Base-by-base conservation (phyloP, 2,329 filamentous ascomycete genomes). In the Pseudovirgaria hyperparasitica region DNA sequence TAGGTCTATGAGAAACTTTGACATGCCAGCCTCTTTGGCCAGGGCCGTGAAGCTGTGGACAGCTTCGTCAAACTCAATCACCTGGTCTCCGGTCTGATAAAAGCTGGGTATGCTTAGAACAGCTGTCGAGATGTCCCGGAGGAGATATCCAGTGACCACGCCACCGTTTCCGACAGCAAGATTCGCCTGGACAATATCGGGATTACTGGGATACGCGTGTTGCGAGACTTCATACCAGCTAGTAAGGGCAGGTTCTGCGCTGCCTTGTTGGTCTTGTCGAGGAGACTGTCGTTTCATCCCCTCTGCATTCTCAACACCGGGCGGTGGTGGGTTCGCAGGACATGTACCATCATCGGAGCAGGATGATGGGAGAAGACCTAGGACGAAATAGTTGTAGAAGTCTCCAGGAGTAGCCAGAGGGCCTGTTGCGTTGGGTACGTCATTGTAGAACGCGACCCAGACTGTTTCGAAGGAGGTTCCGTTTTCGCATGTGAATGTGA, bases 1-100 rank as follows among this genome's bases (percentile, higher is more conserved):
- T 4, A 79, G 40, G 35, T 80, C 75, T 31, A 79, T 66, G 10
- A 79, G 52, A 1, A 79, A 50, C 36, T 65, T 72, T 19, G 54
- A 62, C 42, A 70, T 72, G 3, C 59, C 56, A 6, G 54, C 52
- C 1, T 42, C 34, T 18, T 60, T 56, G 17, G 59, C 58, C 13
- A 54, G 42, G 0, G 48, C 41, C 7, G 73, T 44, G 35, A 72
- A 64, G 1, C 50, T 29, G 7, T 51, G 27, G 3, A 50, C 33
- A 20, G 43, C 36, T 18, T 43, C 38, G 30, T 58, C 58, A 11
- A 48, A 45, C 15, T 38, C 38, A 11, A 28, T 32, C 27, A 30
- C 37, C 4, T 31, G 32, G 2, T 35, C 33, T 9, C 39, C 41
- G 2, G 22, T 23, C 5, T 38, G 37, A 10, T 34, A 26, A 33